phyloP scores from a whole-genome alignment of 331 rosid species.

The Malus hybrid region DNA sequence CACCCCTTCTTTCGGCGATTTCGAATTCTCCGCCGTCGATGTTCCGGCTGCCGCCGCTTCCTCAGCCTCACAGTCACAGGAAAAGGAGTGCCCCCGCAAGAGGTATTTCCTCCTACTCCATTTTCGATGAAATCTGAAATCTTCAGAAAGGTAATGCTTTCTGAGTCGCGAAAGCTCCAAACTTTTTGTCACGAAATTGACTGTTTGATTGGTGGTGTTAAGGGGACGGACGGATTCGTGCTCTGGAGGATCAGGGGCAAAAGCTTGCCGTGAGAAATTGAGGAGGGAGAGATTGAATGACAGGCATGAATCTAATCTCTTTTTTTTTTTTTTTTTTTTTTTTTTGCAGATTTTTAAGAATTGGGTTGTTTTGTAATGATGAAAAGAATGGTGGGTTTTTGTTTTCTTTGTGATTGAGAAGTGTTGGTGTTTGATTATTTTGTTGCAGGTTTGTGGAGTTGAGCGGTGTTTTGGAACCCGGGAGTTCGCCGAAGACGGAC shows the following conservation, averaged over 20 bases:
- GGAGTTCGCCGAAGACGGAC: constrained; percentile 63
- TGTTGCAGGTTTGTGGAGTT: constrained; percentile 70
- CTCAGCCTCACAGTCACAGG: constrained; percentile 17
- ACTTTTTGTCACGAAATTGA: not conserved
- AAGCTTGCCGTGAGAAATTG: constrained; percentile 87
- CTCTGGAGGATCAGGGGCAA: constrained; percentile 39
- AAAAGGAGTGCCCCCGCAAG: constrained; percentile 37
- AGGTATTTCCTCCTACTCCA: constrained; percentile 37
- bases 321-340: not conserved
- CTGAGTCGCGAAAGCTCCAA: not conserved
- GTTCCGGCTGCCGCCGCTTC: constrained; percentile 12
- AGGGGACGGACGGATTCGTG: constrained; percentile 56
- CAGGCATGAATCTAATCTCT: constrained; percentile 38
- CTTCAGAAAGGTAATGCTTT: not conserved
- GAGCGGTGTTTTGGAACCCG: constrained; percentile 78
- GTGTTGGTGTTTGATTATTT: not conserved
- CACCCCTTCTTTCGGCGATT: constrained; percentile 24
- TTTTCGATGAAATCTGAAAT: not conserved
- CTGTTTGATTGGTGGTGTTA: not conserved
- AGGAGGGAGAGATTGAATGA: constrained; percentile 86
- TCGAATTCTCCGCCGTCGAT: constrained; percentile 30
- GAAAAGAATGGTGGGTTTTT: not conserved
- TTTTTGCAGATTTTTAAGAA: not conserved
- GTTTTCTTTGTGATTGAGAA: not conserved
- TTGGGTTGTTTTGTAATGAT: not conserved